phyloP scores from a whole-genome alignment of 805 yeast species.

The Babjeviella inositovora region DNA sequence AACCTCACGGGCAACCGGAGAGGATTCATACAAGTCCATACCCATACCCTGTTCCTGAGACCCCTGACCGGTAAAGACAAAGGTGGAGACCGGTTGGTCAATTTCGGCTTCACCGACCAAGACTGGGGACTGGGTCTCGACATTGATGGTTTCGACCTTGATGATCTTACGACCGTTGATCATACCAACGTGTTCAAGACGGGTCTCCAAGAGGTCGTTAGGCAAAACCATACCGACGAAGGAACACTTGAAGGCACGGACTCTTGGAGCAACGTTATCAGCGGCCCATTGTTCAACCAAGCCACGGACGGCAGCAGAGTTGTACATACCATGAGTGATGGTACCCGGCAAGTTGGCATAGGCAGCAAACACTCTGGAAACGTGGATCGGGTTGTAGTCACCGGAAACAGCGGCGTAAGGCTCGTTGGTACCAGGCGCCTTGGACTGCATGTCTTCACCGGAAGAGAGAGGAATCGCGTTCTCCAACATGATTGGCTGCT shows the following conservation, averaged over 20 bases:
- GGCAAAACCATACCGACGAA: conserved; percentile 98
- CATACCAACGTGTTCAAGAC: conserved; percentile 95
- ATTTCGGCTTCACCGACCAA: conserved; percentile 95
- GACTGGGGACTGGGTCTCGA: conserved; percentile 63
- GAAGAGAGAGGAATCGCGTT: conserved; percentile 75
- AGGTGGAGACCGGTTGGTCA: conserved; percentile 94
- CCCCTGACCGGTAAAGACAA: conserved; percentile 98
- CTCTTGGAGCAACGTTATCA: conserved; percentile 88
- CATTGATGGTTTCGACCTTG: conserved; percentile 78
- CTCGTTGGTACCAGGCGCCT: conserved; percentile 92
- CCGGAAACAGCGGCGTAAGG: conserved; percentile 96
- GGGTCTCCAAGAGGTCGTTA: conserved; percentile 75
- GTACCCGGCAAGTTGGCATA: conserved; percentile 95
- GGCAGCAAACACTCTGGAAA: conserved; percentile 83
- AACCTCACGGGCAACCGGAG: conserved; percentile 84
- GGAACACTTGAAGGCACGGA: conserved; percentile 79
- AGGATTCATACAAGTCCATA: conserved; percentile 88
- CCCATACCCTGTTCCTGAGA: conserved; percentile 99
- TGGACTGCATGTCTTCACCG: conserved; percentile 42
- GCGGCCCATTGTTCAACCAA: conserved; percentile 98
- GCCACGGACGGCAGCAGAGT: conserved; percentile 89
- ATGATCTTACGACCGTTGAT: conserved; percentile 96
- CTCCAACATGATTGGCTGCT: conserved; percentile 85
- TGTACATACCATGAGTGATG: conserved; percentile 98
- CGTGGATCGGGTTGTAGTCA: conserved; percentile 97